Base-by-base conservation (phyloP, 768 basidiomycete genomes). In the Cystobasidium ongulense region DNA sequence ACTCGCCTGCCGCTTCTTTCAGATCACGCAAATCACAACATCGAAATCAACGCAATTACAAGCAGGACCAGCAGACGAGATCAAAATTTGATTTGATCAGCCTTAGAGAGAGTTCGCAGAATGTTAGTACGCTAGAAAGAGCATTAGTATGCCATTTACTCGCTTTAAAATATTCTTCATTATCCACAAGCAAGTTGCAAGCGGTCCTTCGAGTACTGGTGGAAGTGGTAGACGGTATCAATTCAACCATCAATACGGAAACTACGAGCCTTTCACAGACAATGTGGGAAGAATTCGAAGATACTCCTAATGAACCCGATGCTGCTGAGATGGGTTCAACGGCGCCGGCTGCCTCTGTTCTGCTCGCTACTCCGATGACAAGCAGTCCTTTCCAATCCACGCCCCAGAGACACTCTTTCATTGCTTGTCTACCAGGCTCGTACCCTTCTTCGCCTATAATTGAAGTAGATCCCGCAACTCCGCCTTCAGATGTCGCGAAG, bases 381-480 rank as follows among this genome's bases (percentile, higher is more conserved):
- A 35, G 57, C 27, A 27, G 21, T 31, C 23, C 11, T 31, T 35
- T 29, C 25, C 57, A 59, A 2, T 11, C 57, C 5, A 59, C 57
- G 27, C 57, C 57, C 15, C 4, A 29, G 35, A 46, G 43, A 17
- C 2, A 10, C 11, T 64, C 63, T 27, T 46, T 39, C 63, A 5
- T 64, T 27, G 43, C 63, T 39, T n/a, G 10, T 27, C 31, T 68
- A 43, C 66, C 66, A 3, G 66, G 66, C 46, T 50, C 38, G 36
- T 68, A 68, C 46, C 66, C 66, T n/a, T 52, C 39, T 3, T 43
- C 38, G 2, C 66, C 66, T 7, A 7, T 54, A 1, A 68, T 68
- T 50, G 66, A 68, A 31, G 66, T 68, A 1, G 66, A 53, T 35
- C 50, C 66, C 1, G 66, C 66, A 29, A 50, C 66, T 8, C 66